A percentile compares a stretch with the other conserved stretches of the same genome.
Conservation (phyloP, 305 asterid species). For the Fraxinus latifolia region DNA sequence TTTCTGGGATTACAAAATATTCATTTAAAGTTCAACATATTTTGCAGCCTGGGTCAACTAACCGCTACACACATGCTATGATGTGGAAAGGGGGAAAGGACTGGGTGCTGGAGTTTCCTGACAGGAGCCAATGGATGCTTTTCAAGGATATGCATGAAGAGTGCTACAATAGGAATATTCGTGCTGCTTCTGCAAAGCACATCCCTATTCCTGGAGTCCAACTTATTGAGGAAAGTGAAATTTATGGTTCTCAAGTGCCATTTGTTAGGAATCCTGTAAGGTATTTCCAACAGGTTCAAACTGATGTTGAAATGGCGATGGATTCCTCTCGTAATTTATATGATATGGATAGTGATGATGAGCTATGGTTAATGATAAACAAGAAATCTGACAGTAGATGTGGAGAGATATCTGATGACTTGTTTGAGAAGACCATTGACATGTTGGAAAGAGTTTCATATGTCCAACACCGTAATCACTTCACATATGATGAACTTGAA, state of each 20-base stretch:
- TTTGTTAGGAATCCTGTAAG: slow-evolving; percentile 51
- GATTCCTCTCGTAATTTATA: slow-evolving; percentile 66
- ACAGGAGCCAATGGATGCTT: slow-evolving; percentile 86
- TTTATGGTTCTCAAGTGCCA: slow-evolving; percentile 45
- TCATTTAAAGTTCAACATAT: slow-evolving; percentile 71
- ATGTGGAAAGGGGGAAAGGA: slow-evolving; percentile 99
- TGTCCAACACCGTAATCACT: slow-evolving; percentile 56
- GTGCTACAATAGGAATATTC: slow-evolving; percentile 84
- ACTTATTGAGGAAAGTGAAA: slow-evolving; percentile 62
- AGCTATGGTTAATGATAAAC: slow-evolving; percentile 55
- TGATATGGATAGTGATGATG: slow-evolving; percentile 98
- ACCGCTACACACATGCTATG: slow-evolving; percentile 96
- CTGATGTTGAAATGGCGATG: slow-evolving; percentile 92
- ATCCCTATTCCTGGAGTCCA: slow-evolving; percentile 96
- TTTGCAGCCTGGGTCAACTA: slow-evolving; percentile 90
- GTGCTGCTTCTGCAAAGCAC: slow-evolving; percentile 92
- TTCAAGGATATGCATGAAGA: slow-evolving; percentile 98
- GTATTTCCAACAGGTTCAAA: slow-evolving; percentile 77
- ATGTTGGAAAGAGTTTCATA: slow-evolving; percentile 78
- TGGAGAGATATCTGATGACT: slow-evolving; percentile 63
- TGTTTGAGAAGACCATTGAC: slow-evolving; percentile 71
- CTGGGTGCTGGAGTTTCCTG: slow-evolving; percentile 93
- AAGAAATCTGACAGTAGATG: slow-evolving; percentile 28
- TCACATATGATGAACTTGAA: slow-evolving; percentile 66
- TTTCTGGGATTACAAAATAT: slow-evolving; percentile 67